Percentiles rank a stretch among this genome's conserved stretches.
Conservation (phyloP, 306 rosid species). For the Echinosophora koreensis region DNA sequence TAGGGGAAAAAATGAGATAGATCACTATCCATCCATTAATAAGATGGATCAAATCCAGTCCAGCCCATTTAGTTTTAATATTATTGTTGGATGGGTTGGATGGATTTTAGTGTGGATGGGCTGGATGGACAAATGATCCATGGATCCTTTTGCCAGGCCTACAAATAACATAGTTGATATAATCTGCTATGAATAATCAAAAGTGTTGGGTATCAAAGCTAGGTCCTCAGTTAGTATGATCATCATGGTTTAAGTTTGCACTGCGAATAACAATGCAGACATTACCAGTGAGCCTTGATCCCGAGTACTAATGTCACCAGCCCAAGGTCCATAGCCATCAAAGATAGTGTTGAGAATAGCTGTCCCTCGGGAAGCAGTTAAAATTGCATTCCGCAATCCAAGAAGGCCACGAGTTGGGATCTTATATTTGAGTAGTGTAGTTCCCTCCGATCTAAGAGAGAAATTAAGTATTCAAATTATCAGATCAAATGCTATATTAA, state of each 20-base stretch:
- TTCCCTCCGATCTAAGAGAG: conserved; percentile 80
- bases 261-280: conserved; percentile 17
- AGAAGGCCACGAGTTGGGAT: conserved; percentile 99
- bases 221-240: conserved; percentile 12
- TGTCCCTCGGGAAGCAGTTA: conserved; percentile 97
- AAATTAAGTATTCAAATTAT: conserved; percentile 43
- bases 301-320: conserved; percentile 92
- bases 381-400: conserved; percentile 92
- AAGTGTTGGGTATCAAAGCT: neutral
- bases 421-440: conserved; percentile 85
- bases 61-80: no score
- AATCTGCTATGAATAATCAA: neutral
- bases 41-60: no score
- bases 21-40: no score
- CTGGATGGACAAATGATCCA: no score
- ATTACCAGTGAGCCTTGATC: conserved; percentile 97
- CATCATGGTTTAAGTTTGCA: neutral
- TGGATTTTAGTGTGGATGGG: no score
- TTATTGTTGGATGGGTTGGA: no score
- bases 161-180: neutral
- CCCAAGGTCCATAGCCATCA: conserved; percentile 93
- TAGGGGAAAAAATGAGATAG: no score
- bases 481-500: conserved; percentile 30
- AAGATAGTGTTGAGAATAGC: conserved; percentile 94
- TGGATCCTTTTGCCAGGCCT: no score